Evolutionary conservation across 2,329 filamentous ascomycete genomes (phyloP).

Genomic region (Colletotrichum camelliae): DNA sequence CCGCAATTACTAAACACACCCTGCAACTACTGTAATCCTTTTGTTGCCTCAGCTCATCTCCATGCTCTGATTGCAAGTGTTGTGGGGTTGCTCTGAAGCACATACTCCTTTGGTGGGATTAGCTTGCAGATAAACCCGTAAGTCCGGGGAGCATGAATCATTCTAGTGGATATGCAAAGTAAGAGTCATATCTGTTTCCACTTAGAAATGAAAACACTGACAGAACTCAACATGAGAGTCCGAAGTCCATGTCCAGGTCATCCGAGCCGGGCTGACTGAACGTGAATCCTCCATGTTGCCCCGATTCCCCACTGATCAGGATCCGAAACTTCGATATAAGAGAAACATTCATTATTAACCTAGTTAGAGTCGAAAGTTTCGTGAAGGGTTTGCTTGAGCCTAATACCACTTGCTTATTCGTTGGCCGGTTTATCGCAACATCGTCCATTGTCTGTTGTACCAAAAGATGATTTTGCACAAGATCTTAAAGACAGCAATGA

Average conservation of each 20-base stretch:
- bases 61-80: background rate
- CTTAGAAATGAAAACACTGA: background rate
- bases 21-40: background rate
- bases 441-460: background rate
- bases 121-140: background rate
- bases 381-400: background rate
- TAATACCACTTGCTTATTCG: background rate
- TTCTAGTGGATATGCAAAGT: background rate
- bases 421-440: too few relatives aligned
- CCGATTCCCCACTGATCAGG: background rate
- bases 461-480: background rate
- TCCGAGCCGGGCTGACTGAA: background rate
- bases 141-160: background rate
- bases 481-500: background rate
- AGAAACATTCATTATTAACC: background rate
- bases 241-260: background rate
- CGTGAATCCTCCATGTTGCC: background rate
- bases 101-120: background rate
- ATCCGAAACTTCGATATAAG: background rate
- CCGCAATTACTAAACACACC: background rate
- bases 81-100: background rate
- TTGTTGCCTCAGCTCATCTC: background rate
- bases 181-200: background rate
- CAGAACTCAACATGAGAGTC: background rate
- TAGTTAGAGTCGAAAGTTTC: accelerated